Conservation (phyloP, 345 rosid species). For the Angophora floribunda region DNA sequence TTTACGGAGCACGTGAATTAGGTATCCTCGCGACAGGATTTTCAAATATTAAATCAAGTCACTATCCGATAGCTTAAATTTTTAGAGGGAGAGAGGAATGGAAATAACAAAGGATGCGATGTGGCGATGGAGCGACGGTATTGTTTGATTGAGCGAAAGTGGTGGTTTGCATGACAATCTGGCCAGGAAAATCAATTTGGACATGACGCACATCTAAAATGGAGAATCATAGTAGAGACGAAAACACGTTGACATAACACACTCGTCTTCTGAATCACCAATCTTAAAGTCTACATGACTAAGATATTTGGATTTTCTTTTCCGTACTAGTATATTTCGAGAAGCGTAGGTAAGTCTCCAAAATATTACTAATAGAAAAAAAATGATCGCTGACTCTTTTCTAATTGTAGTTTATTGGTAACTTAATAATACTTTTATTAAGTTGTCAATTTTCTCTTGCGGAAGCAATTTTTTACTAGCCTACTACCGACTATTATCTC, state of each 20-base stretch:
- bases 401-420: background rate
- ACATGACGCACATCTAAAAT: background rate
- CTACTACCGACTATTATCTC: background rate
- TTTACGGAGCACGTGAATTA: background rate
- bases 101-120: background rate
- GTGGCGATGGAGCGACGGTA: background rate
- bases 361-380: background rate
- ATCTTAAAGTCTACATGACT: background rate
- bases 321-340: background rate
- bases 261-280: background rate
- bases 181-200: background rate
- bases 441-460: background rate
- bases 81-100: background rate
- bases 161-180: background rate
- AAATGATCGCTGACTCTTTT: background rate
- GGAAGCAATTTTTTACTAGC: background rate
- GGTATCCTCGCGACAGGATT: background rate
- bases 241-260: background rate
- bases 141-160: background rate
- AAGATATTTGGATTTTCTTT: background rate
- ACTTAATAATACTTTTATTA: background rate
- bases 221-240: background rate
- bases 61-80: background rate
- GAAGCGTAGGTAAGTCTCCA: background rate
- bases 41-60: background rate